Conservation (phyloP, 805 yeast genomes). For the Yamadazyma sp. region DNA sequence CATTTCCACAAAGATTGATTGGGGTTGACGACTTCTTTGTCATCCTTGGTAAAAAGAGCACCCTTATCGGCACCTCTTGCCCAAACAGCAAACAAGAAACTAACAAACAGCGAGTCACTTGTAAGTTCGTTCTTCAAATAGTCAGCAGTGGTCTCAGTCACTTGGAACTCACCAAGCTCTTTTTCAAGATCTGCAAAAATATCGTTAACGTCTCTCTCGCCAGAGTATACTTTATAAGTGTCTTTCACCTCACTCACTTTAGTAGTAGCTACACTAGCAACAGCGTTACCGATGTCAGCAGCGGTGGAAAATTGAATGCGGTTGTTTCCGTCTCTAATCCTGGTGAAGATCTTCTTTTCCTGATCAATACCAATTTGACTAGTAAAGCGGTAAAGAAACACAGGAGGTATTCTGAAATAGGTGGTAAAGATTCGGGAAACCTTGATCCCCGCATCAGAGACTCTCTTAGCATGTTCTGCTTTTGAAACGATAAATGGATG, state of each 20-base stretch:
- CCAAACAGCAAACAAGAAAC: slow-evolving; percentile 28
- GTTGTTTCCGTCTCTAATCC: slow-evolving; percentile 40
- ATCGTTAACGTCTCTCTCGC: slow-evolving; percentile 37
- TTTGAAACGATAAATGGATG: slow-evolving; percentile 38
- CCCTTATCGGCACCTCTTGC: slow-evolving; percentile 23
- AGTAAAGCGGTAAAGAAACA: slow-evolving; percentile 33
- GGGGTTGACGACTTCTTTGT: slow-evolving; percentile 39
- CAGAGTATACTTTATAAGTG: slow-evolving; percentile 43
- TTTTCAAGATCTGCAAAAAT: slow-evolving; percentile 41
- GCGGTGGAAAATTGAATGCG: slow-evolving; percentile 35
- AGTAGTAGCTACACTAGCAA: slow-evolving; percentile 41
- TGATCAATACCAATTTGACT: slow-evolving; percentile 39
- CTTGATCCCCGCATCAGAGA: slow-evolving; percentile 41
- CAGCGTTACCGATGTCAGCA: slow-evolving; percentile 44
- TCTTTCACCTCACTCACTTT: slow-evolving; percentile 45
- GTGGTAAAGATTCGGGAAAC: slow-evolving; percentile 44
- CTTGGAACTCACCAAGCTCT: slow-evolving; percentile 31
- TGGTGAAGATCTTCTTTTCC: slow-evolving; percentile 30
- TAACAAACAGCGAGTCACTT: slow-evolving; percentile 31
- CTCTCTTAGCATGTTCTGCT: slow-evolving; percentile 36
- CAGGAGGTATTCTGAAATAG: slow-evolving; percentile 28
- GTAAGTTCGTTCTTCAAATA: slow-evolving; percentile 28
- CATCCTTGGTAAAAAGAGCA: slow-evolving; percentile 19
- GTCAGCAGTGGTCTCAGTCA: slow-evolving; percentile 29
- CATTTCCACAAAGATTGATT: slow-evolving; percentile 39